phyloP scores from a whole-genome alignment of 768 basidiomycete species.

The Trichaptum fuscoviolaceum region DNA sequence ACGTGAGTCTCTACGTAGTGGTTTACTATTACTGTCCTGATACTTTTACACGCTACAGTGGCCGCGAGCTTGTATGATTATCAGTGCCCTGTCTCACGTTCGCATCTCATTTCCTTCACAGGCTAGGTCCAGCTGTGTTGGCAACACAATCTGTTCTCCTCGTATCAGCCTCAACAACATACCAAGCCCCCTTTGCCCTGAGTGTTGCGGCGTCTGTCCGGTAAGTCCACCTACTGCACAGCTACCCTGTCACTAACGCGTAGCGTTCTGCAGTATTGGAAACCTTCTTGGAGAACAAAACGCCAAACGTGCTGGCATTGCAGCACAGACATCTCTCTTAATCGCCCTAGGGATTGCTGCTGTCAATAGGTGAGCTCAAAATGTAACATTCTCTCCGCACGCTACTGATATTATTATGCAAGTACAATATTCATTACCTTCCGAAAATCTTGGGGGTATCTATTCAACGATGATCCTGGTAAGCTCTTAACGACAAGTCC shows the following conservation, averaged over 20 bases:
- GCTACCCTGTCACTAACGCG: slow-evolving; percentile 5
- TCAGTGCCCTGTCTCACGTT: neutral
- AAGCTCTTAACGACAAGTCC: slow-evolving; percentile 14
- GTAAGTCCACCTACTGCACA: slow-evolving; percentile 30
- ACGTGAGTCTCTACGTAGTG: slow-evolving; percentile 24
- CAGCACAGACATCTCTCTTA: slow-evolving; percentile 58
- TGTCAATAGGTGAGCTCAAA: slow-evolving; percentile 50
- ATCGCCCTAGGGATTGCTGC: slow-evolving; percentile 61
- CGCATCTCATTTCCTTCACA: slow-evolving; percentile 26
- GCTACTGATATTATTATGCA: slow-evolving; percentile 1
- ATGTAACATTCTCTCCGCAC: neutral
- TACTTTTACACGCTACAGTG: slow-evolving; percentile 26
- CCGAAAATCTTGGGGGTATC: slow-evolving; percentile 44
- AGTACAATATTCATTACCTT: slow-evolving; percentile 41
- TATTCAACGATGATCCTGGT: slow-evolving; percentile 63
- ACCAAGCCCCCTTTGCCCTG: slow-evolving; percentile 80
- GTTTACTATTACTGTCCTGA: slow-evolving; percentile 2
- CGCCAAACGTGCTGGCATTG: slow-evolving; percentile 63
- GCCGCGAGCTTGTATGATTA: slow-evolving; percentile 45
- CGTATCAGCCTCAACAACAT: slow-evolving; percentile 69
- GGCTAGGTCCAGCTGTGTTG: slow-evolving; percentile 72
- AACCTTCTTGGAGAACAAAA: slow-evolving; percentile 84
- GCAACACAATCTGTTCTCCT: slow-evolving; percentile 88
- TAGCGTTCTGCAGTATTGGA: slow-evolving; percentile 57
- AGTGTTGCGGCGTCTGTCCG: slow-evolving; percentile 82